Evolutionary conservation across 805 yeast species (phyloP), one percentile per base, ranked within the genome.

Genomic region (Saccharomyces jurei): DNA sequence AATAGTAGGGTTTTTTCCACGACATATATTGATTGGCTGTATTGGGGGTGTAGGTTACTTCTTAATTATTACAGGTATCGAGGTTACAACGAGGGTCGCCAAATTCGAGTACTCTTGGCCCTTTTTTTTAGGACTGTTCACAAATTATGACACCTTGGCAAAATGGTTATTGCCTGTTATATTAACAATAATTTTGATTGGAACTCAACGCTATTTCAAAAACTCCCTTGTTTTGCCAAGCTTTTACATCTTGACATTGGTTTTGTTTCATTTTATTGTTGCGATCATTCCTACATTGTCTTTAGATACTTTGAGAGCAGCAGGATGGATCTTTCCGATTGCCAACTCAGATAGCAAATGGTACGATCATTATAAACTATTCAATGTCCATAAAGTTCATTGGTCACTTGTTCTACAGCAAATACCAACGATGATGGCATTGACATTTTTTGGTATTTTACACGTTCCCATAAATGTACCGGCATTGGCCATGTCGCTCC

Each of bases 391-490:
- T 3, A 69, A 78, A 29, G 94, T 89, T n/a, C 82, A 88, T 68
- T 89, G 96, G 94, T 65, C 72, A 57, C 77, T 84, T 29, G 76
- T 94, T 27, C 50, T 82, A 1, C 73, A 77, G 52, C 89, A 90
- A 63, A 57, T 90, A 21, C 99, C 99, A 5, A 86, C 96, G 2
- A 94, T 94, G 97, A 72, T 92, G 53, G 99, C 99, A 0, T 75
- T 94, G 59, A 91, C 98, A 0, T 94, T 94, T 67, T 94, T 94
- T 65, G 99, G 99, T 11, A 86, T 94, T 44, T 73, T 94, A 53
- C 99, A 94, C 64, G 99, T 94, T 10, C 99, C 99, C 3, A 94
- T 94, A 56, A 94, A 94, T 67, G 97, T 94, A 13, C 99, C 99
- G 1, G 98, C 99, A 0, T 76, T 94, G 49, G 97, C 98, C 0